Conservation (phyloP, 768 basidiomycete genomes). For the Mycena belliarum region DNA sequence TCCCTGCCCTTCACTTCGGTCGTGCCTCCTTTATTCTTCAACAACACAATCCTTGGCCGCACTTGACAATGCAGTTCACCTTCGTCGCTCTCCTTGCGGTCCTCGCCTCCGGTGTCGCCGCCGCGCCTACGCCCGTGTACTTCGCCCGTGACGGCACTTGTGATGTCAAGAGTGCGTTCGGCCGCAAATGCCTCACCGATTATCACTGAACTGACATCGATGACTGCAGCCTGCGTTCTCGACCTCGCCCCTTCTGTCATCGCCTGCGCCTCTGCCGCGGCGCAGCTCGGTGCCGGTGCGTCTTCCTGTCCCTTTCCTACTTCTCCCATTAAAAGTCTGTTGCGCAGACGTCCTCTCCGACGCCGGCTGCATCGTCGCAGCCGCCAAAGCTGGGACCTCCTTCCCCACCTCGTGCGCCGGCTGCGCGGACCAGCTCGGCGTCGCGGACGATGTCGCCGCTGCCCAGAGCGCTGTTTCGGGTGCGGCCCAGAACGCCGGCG, state of each 20-base stretch:
- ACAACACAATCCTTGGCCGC: too few species aligned
- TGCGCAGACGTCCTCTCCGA: constrained; percentile 15
- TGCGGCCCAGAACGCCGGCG: too few species aligned
- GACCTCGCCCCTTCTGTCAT: constrained; percentile 16
- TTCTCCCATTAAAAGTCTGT: background rate
- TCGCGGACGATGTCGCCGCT: background rate
- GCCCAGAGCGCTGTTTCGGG: background rate
- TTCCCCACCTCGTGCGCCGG: constrained; percentile 17
- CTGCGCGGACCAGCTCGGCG: constrained; percentile 13
- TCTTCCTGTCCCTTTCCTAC: background rate
- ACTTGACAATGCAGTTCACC: constrained; percentile 20
- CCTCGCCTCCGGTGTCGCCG: constrained; percentile 7
- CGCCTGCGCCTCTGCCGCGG: constrained; percentile 12
- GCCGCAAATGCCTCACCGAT: background rate
- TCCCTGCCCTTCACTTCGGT: background rate
- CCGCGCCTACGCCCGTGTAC: background rate
- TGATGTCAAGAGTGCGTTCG: constrained; percentile 2
- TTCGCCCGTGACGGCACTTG: background rate
- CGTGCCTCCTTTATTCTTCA: background rate
- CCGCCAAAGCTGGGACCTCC: constrained; percentile 8
- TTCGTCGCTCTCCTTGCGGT: constrained; percentile 12
- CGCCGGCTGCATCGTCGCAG: constrained; percentile 18
- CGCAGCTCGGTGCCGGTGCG: constrained; percentile 14
- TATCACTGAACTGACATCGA: too few species aligned
- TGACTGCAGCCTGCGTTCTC: constrained; percentile 10